Evolutionary conservation across 2,329 filamentous ascomycete genomes (phyloP), one percentile per base, ranked within the genome.

Genomic region (Penicillium capsulatum): DNA sequence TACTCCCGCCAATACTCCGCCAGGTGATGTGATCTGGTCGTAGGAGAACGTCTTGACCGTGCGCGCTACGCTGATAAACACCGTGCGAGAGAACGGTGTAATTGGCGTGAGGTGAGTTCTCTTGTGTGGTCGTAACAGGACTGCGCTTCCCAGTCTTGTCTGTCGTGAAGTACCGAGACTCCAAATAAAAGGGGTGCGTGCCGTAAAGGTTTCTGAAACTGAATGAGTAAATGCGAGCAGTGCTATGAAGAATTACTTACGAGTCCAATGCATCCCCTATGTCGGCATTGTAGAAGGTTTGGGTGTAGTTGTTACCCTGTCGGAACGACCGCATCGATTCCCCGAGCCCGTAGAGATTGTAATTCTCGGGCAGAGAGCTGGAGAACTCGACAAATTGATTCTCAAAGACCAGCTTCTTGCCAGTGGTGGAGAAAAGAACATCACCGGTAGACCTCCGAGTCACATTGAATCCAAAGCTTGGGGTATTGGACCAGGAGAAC

Each of bases 361-460:
- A 88, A 34, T 84, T 75, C 42, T 83, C 73, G 0, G 84, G 84
- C 10, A 88, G 60, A 17, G 71, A 59, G 13, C 80, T 82, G 4
- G 73, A 73, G 48, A 90, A 83, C 53, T 89, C 85, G 29, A 89
- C 76, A 60, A 87, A 90, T 53, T 90, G 85, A 50, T 89, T 76
- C 55, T 88, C 83, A 53, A 79, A 90, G 0, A 90, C 77, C 10
- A 90, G 64, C 8, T 77, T 74, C 2, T 71, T 77, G 3, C 79
- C 80, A 13, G 70, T 64, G 0, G 84, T 88, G 8, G 77, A 75
- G 58, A 88, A 89, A 0, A 90, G 65, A 0, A 80, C 71, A 55
- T 89, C 83, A 0, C 77, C 79, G 61, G 58, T 80, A 36, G 64
- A 83, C 62, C 62, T 72, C 43, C 67, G 81, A 46, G 66, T 76